Percentiles rank a stretch among this genome's conserved stretches.
These are phyloP conservation scores for Coemansia aciculifera DNA, from an alignment of 192 early-diverging fungal species.

Conservation along the genomic window DNA sequence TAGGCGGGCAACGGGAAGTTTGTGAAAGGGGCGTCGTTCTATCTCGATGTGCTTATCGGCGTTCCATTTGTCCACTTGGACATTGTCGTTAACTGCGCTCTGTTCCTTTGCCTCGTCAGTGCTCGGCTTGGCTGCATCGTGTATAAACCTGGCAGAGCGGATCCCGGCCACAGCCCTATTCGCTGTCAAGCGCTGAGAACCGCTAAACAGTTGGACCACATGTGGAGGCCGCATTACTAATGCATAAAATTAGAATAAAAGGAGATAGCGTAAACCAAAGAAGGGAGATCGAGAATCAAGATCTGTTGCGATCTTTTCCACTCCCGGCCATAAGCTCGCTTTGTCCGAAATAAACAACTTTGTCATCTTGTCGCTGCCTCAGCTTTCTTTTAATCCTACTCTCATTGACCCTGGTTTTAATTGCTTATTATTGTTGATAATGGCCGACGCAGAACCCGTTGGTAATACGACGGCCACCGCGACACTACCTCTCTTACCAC, in stretches of 20 bases:
- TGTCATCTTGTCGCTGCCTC: too few relatives aligned
- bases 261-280: not conserved
- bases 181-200: not conserved
- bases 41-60: constrained; percentile 3
- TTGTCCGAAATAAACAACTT: too few relatives aligned
- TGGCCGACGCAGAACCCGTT: not conserved
- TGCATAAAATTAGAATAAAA: not conserved
- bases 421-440: not conserved
- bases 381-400: too few relatives aligned
- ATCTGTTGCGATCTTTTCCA: not conserved
- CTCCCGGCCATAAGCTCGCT: too few relatives aligned
- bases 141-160: not conserved
- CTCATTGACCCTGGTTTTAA: not conserved
- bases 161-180: not conserved
- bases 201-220: not conserved
- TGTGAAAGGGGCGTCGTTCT: not conserved
- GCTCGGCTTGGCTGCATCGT: not conserved
- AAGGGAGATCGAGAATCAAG: not conserved
- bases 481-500: constrained; percentile 47
- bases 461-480: not conserved
- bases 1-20: not conserved
- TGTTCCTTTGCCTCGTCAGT: not conserved
- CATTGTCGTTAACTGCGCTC: not conserved
- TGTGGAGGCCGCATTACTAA: constrained; percentile 1
- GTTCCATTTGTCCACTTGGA: not conserved